Base-by-base conservation (phyloP, 2,329 filamentous ascomycete species). In the Sodiomyces alkalinus region DNA sequence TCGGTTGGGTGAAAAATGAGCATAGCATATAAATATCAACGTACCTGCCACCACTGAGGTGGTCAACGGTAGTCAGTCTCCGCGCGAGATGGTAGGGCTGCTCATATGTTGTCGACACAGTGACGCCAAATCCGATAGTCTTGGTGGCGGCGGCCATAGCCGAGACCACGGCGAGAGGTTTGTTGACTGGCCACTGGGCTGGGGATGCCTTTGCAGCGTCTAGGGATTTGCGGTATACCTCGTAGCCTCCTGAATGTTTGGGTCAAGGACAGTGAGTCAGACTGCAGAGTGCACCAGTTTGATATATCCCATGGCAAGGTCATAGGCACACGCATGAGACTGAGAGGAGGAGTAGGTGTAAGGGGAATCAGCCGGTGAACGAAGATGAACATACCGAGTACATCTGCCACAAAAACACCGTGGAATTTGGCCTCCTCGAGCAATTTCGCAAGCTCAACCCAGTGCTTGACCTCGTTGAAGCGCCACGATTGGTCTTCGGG, bases 101-200 rank as follows among this genome's bases (percentile, higher is more conserved):
- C 42, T 81, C 75, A 34, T 80, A 81, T 0, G 74, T 79, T 2
- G 75, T 79, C 2, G 69, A 68, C 2, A 74, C 67, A 0, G 76
- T 81, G 5, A 80, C 71, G 0, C 76, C 76, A 36, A 81, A 80
- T 0, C 67, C 72, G 17, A 82, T 65, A 34, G 60, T 76, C 41
- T 73, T 63, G 0, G 77, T 80, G 0, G 58, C 75, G 1, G 75
- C 74, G 2, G 75, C 75, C 74, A 81, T 78, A 1, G 74, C 74
- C 2, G 74, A 62, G 1, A 81, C 58, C 1, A 74, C 62, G 2
- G 65, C 62, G 3, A 80, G 43, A 0, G 75, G 76, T 43, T 80
- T 75, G 16, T 78, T 78, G 12, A 79, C 69, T 0, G 75, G 76
- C 67, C 73, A 81, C 47, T 80, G 74, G 0, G 74, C 69, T 0